These are phyloP conservation scores for Leptographium flavum DNA, from an alignment of 2,329 filamentous ascomycete species.

Conservation along the genomic window DNA sequence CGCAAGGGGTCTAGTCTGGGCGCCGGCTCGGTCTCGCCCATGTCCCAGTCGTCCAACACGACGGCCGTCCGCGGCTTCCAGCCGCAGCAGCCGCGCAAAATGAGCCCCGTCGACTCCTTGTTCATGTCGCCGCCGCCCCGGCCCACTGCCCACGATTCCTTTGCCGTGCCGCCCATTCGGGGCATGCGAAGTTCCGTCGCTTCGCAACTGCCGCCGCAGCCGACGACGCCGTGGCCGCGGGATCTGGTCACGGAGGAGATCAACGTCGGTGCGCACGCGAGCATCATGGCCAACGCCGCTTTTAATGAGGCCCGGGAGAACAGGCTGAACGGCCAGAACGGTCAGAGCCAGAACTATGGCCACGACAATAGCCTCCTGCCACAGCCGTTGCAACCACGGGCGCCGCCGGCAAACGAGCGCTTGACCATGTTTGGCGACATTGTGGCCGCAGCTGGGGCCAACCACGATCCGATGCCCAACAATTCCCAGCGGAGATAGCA, in stretches of 20 bases:
- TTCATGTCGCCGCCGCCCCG: too few relatives aligned
- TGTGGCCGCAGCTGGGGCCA: constrained; percentile 32
- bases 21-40: constrained; percentile 9
- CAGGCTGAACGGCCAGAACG: too few relatives aligned
- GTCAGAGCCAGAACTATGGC: too few relatives aligned
- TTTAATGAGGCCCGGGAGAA: too few relatives aligned
- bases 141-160: constrained; percentile 3
- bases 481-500: too few relatives aligned
- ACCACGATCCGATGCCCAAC: too few relatives aligned
- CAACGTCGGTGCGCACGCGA: constrained; percentile 36
- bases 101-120: too few relatives aligned
- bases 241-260: constrained; percentile 28
- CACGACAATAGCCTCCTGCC: neutral
- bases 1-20: too few relatives aligned
- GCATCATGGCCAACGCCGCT: constrained; percentile 19
- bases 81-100: too few relatives aligned
- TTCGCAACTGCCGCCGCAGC: constrained; percentile 10
- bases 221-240: constrained; percentile 7
- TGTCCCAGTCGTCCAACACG: neutral
- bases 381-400: neutral
- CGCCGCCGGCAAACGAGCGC: constrained; percentile 10
- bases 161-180: constrained; percentile 21
- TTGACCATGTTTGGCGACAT: constrained; percentile 39
- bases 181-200: constrained; percentile 22
- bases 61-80: too few relatives aligned